Percentiles rank a stretch among this genome's conserved stretches.
Evolutionary conservation across 495 filamentous ascomycete species (phyloP).

Genomic region (Lophium mytilinum): DNA sequence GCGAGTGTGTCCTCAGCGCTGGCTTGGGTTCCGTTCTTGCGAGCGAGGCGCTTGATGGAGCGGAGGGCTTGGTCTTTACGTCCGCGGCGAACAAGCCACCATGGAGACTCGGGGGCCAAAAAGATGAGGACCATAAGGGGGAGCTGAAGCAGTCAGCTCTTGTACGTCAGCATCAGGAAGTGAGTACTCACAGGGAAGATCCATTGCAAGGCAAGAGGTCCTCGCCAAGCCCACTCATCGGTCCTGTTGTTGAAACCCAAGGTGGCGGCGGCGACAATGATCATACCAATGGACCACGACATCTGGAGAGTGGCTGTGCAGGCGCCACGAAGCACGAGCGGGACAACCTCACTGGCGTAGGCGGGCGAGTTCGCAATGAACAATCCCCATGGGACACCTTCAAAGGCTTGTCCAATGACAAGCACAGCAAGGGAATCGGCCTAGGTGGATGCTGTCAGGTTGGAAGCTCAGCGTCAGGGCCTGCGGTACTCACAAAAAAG

Average conservation of each 20-base stretch:
- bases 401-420: constrained; percentile 4
- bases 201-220: constrained; percentile 21
- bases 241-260: constrained; percentile 3
- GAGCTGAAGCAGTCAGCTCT: too few species aligned
- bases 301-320: constrained; percentile 8
- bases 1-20: neutral
- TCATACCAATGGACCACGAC: constrained; percentile 9
- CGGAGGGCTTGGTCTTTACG: constrained; percentile 8
- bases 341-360: constrained; percentile 18
- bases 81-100: constrained; percentile 21
- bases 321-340: constrained; percentile 8
- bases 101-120: constrained; percentile 22
- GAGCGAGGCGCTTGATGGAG: constrained; percentile 10
- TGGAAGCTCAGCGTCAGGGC: too few species aligned
- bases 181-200: constrained; percentile 8
- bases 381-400: constrained; percentile 20
- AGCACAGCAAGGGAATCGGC: neutral
- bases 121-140: constrained; percentile 13
- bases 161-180: too few species aligned
- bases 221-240: constrained; percentile 16
- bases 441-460: too few species aligned
- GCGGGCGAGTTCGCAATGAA: constrained; percentile 9
- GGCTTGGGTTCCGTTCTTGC: neutral
- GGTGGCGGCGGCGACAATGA: constrained; percentile 8
- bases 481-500: constrained; percentile 20